Evolutionary conservation across 1,139 yeast genomes (phyloP), one percentile per base, ranked within the genome.

Genomic region (Blastobotrys serpentis): DNA sequence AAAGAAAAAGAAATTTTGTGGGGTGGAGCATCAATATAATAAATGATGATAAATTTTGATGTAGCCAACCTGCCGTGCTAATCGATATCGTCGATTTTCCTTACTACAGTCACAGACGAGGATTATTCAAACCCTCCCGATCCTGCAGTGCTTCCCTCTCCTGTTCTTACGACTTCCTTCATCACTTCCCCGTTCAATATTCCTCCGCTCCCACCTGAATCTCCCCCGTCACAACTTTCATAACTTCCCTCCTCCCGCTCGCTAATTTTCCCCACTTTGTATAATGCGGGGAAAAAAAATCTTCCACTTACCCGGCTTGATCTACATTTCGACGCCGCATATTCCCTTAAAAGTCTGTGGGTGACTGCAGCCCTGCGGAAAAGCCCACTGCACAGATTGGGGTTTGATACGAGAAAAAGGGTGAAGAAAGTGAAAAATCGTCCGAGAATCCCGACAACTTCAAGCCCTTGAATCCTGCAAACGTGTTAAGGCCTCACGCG

Each of bases 231-330:
- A n/a, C n/a, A n/a, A n/a, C n/a, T n/a, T n/a, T n/a, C n/a, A n/a
- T n/a, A n/a, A n/a, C n/a, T n/a, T n/a, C n/a, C n/a, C n/a, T n/a
- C n/a, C n/a, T n/a, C n/a, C n/a, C n/a, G n/a, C n/a, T n/a, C n/a
- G n/a, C n/a, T n/a, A n/a, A n/a, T 36, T 36, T 19, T 29, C 32
- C 32, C 32, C 32, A 29, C 32, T 29, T 14, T 14, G n/a, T n/a
- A 29, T 29, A 29, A 29, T 29, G 32, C 32, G 32, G 32, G 32
- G 32, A 29, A 17, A 33, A 10, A 11, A 6, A 10, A 10, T 7
- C 6, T 14, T 14, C 22, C 22, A 33, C 37, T 33, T 33, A 33
- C 37, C 37, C 37, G 37, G 37, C 37, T 21, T 10, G 32, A 29
- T 29, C 32, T 29, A 14, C 32, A 29, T 10, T 5, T 23, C 5